A percentile compares a stretch with the other conserved stretches of the same genome.
Conservation (phyloP, 2,329 filamentous ascomycete genomes). For the Paraconiothyrium sp. region DNA sequence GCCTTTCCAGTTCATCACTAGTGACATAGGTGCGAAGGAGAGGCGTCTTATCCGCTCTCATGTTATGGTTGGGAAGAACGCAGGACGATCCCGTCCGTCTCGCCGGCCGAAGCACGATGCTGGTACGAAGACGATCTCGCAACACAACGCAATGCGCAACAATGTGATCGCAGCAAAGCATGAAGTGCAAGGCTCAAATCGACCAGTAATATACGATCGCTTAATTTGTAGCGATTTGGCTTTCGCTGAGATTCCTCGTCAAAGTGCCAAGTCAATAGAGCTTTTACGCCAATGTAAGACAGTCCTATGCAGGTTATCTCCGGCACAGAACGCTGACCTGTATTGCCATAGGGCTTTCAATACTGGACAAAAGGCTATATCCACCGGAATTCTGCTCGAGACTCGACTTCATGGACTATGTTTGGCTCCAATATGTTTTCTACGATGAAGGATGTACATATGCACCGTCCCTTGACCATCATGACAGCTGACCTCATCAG, state of each 20-base stretch:
- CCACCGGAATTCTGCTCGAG: slow-evolving; percentile 21
- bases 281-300: slow-evolving; percentile 18
- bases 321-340: no score
- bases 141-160: neutral
- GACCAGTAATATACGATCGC: slow-evolving; percentile 1
- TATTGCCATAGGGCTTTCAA: slow-evolving; percentile 10
- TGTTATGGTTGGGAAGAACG: slow-evolving; percentile 23
- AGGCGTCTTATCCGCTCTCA: slow-evolving; percentile 21
- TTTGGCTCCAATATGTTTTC: slow-evolving; percentile 21
- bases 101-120: slow-evolving; percentile 2
- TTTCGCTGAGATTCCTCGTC: slow-evolving; percentile 15
- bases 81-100: slow-evolving; percentile 14
- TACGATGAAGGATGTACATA: slow-evolving; percentile 21
- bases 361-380: slow-evolving; percentile 16
- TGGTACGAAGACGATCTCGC: neutral
- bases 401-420: slow-evolving; percentile 19
- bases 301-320: neutral
- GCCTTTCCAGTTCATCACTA: slow-evolving; percentile 21
- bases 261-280: slow-evolving; percentile 6
- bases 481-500: slow-evolving; percentile 1
- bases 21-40: slow-evolving; percentile 17
- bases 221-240: slow-evolving; percentile 19
- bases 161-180: neutral
- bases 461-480: neutral
- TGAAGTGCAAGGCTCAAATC: neutral